Base-by-base conservation (phyloP, 768 basidiomycete species). In the Symmetrospora coprosmae region DNA sequence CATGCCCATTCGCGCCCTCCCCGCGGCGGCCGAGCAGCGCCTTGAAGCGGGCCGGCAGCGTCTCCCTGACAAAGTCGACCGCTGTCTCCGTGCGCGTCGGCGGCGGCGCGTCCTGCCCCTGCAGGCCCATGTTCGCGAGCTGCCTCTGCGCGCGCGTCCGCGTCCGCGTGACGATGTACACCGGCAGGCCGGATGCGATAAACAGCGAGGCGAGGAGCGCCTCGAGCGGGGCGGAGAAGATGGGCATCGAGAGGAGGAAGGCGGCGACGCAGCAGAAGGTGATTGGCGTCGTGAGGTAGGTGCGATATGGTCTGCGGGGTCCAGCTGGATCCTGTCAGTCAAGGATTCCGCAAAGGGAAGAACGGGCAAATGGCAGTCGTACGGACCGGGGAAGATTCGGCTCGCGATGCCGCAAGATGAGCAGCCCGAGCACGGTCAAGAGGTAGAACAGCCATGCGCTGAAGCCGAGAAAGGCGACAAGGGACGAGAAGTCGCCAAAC, bases 161-260 rank as follows among this genome's bases (percentile, higher is more conserved):
- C 7, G 30, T 38, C 40, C 39, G 52, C 4, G 87, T 87, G 39
- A 87, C 69, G 68, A 86, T 88, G 67, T 87, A 90, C 45, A 89
- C 78, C 0, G 87, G 87, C 49, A 90, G 74, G 6, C 87, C 87
- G 59, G 79, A 79, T 34, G 82, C 75, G 14, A 90, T 81, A 66
- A 90, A 90, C 2, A 89, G 84, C 58, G 94, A 76, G 5, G 89
- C 91, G 7, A 89, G 82, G 5, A 86, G 71, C 0, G 91, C 89
- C 71, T 92, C 85, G 14, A 83, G 74, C 6, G 92, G 92, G 21
- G 91, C 90, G 2, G 92, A 92, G 59, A 91, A 83, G 50, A 92
- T 77, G 1, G 91, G 90, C 87, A 99, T 92, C 67, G 83, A 85
- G 9, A 99, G 75, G 51, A 97, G 76, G 74, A 91, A 91, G 50